phyloP scores from a whole-genome alignment of 2,329 filamentous ascomycete species.

The Proliferodiscus dingleyae region DNA sequence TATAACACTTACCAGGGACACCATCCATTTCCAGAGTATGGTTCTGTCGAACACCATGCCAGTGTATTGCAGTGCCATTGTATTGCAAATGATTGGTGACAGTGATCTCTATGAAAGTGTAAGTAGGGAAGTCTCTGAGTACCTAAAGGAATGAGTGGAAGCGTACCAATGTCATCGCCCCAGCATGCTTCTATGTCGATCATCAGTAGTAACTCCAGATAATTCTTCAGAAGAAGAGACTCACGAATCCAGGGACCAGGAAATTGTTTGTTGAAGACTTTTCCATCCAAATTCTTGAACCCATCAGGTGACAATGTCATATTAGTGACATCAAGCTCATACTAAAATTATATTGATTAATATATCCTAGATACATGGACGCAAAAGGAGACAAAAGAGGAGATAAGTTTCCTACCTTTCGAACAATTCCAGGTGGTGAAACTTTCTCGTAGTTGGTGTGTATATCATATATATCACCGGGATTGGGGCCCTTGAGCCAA shows the following conservation, averaged over 20 bases:
- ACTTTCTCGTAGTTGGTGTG: neutral
- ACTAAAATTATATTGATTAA: slow-evolving; percentile 1
- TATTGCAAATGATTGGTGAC: slow-evolving; percentile 14
- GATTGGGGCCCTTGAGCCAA: neutral
- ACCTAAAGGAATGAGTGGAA: neutral
- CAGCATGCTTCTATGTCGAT: slow-evolving; percentile 6
- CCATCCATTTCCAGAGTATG: slow-evolving; percentile 3
- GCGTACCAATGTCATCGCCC: slow-evolving; percentile 4
- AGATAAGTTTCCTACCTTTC: too few species aligned
- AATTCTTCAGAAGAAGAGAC: too few species aligned
- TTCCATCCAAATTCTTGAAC: slow-evolving; percentile 1
- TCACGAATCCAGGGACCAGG: slow-evolving; percentile 8
- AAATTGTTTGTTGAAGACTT: slow-evolving; percentile 7
- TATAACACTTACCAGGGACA: neutral
- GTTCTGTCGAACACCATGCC: slow-evolving; percentile 42
- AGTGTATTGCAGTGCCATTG: slow-evolving; percentile 45
- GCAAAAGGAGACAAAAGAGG: too few species aligned
- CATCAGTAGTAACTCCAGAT: neutral
- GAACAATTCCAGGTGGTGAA: too few species aligned
- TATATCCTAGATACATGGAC: too few species aligned
- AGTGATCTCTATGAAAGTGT: slow-evolving; percentile 2
- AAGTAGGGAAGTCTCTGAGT: neutral
- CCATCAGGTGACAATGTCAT: slow-evolving; percentile 2
- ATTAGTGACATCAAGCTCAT: neutral
- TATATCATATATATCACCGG: neutral